Percentiles rank a stretch among this genome's conserved stretches.
Evolutionary conservation across 257 asterid genomes (phyloP).

Genomic region (Plectranthus barbatus): DNA sequence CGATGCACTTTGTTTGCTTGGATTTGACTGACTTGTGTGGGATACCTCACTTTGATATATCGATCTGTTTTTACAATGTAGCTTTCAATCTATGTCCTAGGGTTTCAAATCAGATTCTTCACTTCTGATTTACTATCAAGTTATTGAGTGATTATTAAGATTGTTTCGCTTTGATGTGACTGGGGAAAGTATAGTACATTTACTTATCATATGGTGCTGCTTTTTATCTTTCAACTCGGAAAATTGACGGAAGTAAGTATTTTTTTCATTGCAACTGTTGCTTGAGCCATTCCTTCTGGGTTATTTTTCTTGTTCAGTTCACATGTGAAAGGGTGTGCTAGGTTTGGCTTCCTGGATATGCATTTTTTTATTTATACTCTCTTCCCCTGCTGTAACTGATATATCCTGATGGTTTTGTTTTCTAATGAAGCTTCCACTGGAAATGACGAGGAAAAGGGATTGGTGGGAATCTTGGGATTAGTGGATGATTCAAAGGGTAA

Average conservation of each 20-base stretch:
- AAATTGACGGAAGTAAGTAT: background rate
- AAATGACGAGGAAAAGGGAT: constrained; percentile 63
- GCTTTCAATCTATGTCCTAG: constrained; percentile 23
- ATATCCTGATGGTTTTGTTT: background rate
- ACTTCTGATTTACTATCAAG: constrained; percentile 12
- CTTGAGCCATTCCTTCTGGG: constrained; percentile 2
- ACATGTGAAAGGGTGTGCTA: background rate
- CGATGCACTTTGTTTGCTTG: constrained; percentile 14
- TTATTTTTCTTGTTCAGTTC: background rate
- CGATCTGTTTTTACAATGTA: constrained; percentile 30
- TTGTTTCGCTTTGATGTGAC: constrained; percentile 5
- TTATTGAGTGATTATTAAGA: background rate
- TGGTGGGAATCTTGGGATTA: constrained; percentile 40
- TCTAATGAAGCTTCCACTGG: constrained; percentile 40
- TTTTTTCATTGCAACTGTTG: background rate
- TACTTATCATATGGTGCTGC: background rate
- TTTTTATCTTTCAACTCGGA: background rate
- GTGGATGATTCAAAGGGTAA: constrained; percentile 85
- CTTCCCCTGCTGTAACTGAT: background rate
- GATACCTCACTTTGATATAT: constrained; percentile 21
- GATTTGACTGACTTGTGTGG: constrained; percentile 12
- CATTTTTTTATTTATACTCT: background rate
- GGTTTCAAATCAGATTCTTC: constrained; percentile 43
- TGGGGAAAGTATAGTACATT: background rate
- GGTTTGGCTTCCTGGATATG: background rate